phyloP scores from a whole-genome alignment of 1,139 yeast genomes.

The Candida frijolesensis region DNA sequence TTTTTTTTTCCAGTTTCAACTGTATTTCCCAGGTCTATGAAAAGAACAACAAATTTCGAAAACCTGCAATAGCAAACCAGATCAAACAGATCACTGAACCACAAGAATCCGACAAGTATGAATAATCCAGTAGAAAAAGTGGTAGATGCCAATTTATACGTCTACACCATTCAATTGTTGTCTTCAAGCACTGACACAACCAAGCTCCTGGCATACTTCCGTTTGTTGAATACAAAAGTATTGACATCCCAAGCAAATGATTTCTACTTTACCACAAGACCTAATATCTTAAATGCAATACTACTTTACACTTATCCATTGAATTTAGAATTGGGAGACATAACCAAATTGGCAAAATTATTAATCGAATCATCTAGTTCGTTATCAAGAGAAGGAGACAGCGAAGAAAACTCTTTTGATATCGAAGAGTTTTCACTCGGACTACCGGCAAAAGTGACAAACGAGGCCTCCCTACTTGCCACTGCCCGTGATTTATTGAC shows the following conservation, averaged over 20 bases:
- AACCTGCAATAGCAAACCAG: constrained; percentile 1
- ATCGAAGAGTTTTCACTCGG: constrained; percentile 26
- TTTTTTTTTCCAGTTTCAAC: no score
- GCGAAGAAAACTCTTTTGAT: constrained; percentile 16
- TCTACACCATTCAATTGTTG: constrained; percentile 14
- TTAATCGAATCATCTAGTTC: constrained; percentile 8
- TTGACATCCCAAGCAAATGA: not conserved
- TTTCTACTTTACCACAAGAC: constrained; percentile 11
- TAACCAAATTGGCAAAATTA: constrained; percentile 14
- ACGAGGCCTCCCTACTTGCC: constrained; percentile 10
- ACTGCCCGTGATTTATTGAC: constrained; percentile 22
- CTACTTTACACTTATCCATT: constrained; percentile 19
- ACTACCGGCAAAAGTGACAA: constrained; percentile 13
- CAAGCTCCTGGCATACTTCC: not conserved
- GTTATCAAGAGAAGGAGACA: constrained; percentile 5
- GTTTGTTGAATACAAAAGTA: constrained; percentile 4
- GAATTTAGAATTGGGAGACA: constrained; percentile 10
- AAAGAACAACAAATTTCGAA: not conserved
- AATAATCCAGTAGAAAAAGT: constrained; percentile 4
- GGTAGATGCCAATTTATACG: constrained; percentile 12
- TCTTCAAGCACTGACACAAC: constrained; percentile 4
- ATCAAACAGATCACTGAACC: not conserved
- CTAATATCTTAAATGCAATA: constrained; percentile 18
- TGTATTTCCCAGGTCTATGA: not conserved
- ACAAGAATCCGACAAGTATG: not conserved